Percentiles rank a stretch among this genome's conserved stretches.
phyloP scores from a whole-genome alignment of 495 filamentous ascomycete species.

The Podospora tetraspora region DNA sequence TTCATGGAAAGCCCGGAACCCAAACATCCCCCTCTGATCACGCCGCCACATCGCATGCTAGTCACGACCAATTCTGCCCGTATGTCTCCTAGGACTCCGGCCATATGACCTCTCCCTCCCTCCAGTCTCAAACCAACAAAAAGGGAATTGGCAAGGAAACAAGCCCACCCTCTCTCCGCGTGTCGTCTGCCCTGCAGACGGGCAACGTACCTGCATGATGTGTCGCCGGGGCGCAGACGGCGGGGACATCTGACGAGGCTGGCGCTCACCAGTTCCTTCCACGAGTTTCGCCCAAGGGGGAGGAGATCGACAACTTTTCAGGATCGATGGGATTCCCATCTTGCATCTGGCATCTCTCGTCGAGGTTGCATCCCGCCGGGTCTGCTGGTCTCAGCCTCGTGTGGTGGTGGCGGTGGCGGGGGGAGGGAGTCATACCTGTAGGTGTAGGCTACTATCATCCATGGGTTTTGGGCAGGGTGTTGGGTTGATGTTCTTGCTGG shows the following conservation, averaged over 20 bases:
- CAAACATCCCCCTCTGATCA: neutral
- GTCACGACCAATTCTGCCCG: neutral
- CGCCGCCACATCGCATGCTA: neutral
- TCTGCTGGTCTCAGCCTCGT: neutral
- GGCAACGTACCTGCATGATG: slow-evolving; percentile 20
- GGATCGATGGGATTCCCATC: neutral
- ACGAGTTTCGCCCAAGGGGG: slow-evolving; percentile 5
- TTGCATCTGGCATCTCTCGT: neutral
- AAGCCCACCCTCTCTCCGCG: neutral
- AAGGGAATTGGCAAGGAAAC: neutral
- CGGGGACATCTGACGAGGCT: slow-evolving; percentile 11
- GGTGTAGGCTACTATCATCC: neutral
- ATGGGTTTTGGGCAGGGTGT: too few species aligned
- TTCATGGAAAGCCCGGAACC: neutral
- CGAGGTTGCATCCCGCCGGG: neutral
- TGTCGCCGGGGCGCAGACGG: slow-evolving; percentile 14
- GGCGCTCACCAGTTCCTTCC: neutral
- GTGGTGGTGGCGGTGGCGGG: neutral
- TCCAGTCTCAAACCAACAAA: neutral
- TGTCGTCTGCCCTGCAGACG: neutral
- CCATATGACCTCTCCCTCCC: neutral
- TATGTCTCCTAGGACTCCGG: neutral
- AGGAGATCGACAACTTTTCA: neutral
- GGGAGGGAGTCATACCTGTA: neutral
- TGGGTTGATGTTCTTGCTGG: neutral